Conservation (phyloP, 768 basidiomycete species). For the Phallus indusiatus region DNA sequence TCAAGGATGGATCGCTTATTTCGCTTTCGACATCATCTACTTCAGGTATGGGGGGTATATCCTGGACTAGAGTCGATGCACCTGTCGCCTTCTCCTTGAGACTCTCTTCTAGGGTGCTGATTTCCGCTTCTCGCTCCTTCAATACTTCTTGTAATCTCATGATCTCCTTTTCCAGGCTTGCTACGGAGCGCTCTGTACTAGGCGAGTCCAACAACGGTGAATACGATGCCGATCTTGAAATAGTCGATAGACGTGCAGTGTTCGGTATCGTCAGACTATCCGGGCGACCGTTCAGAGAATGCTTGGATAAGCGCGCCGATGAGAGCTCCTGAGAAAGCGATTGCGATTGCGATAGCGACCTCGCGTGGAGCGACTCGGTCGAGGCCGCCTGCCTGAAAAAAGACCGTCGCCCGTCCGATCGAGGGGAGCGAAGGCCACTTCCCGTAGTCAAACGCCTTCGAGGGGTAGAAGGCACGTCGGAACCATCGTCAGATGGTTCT, state of each 20-base stretch:
- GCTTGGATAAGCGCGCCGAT: constrained; percentile 78
- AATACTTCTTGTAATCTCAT: constrained; percentile 92
- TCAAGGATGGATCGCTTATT: constrained; percentile 10
- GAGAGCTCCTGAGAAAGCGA: constrained; percentile 97
- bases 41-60: constrained; percentile 3
- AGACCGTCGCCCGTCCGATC: constrained; percentile 44
- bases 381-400: constrained; percentile 88
- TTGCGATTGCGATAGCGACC: constrained; percentile 88
- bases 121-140: constrained; percentile 88
- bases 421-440: constrained; percentile 17
- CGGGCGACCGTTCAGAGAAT: constrained; percentile 35
- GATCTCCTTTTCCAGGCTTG: constrained; percentile 88
- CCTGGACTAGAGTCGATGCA: constrained; percentile 1
- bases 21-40: constrained; percentile 7
- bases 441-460: constrained; percentile 46
- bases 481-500: constrained; percentile 32
- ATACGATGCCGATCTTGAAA: constrained; percentile 27
- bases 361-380: constrained; percentile 79
- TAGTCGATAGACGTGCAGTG: constrained; percentile 29
- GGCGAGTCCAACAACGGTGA: constrained; percentile 31
- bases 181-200: constrained; percentile 62
- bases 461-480: constrained; percentile 30
- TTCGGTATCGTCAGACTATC: constrained; percentile 9
- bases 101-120: constrained; percentile 55
- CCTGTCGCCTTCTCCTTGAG: constrained; percentile 28